Base-by-base conservation (phyloP, 148 eudicot species). In the Arbutus unedo region DNA sequence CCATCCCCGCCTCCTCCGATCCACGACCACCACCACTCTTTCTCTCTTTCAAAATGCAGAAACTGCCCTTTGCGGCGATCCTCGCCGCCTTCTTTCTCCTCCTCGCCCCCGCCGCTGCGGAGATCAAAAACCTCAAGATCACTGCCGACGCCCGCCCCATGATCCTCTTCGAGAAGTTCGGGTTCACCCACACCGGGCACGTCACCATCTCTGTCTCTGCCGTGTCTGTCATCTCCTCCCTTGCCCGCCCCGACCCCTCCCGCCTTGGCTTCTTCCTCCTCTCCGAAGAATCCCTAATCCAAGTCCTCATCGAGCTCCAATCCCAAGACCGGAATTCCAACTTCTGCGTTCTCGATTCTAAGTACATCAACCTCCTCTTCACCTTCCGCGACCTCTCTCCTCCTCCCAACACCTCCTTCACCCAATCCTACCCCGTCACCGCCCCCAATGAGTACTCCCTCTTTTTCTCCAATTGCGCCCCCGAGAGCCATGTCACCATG, bases 161-260 rank as follows among this genome's bases (percentile, higher is more conserved):
- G 94, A 93, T 95, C 90, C 94, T 95, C 76, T 92, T 95, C 89
- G 98, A 95, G 78, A 91, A 89, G 14, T 95, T 95, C 91, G 97
- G 98, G 1, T 95, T 95, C 92, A 95, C 98, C 0, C 93, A 89
- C 88, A 88, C 92, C 73, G 97, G 97, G 19, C 89, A 85, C 55
- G 94, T 87, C 38, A 0, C 81, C 70, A 79, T 95, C 70, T 7
- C 93, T 64, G 94, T 95, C 53, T 92, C 98, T 57, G 16, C 85
- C 80, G 95, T 95, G 31, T 88, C 91, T 44, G 97, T 93, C 13
- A 75, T 87, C 85, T 91, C 97, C 64, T 18, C 72, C 16, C 83
- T 87, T 11, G 55, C 92, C 18, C 83, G 71, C 0, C 91, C 92
- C 2, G 91, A 93, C 5, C 91, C 97, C 1, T 87, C 95, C 25